Evolutionary conservation across 306 rosid species (phyloP).

Genomic region (Fragaria iinumae): DNA sequence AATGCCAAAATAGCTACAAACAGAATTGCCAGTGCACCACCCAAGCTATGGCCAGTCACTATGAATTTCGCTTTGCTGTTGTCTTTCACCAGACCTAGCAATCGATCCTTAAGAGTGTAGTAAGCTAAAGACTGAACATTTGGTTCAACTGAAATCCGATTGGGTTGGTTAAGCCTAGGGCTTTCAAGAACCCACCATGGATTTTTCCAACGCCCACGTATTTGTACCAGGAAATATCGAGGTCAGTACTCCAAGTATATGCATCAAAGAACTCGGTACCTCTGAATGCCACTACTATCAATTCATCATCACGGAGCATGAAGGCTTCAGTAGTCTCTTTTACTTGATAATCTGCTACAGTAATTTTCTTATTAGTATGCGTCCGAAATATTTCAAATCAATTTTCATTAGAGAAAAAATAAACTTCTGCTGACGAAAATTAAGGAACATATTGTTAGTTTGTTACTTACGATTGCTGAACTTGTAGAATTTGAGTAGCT

Average conservation of each 20-base stretch:
- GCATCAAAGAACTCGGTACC: slow-evolving; percentile 58
- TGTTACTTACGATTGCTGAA: slow-evolving; percentile 53
- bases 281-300: slow-evolving; percentile 51
- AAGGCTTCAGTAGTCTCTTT: slow-evolving; percentile 45
- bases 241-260: slow-evolving; percentile 55
- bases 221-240: slow-evolving; percentile 62
- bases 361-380: no score
- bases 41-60: slow-evolving; percentile 63
- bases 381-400: not conserved
- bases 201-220: slow-evolving; percentile 37
- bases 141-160: no score
- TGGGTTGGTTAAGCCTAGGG: no score
- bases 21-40: slow-evolving; percentile 63
- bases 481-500: slow-evolving; percentile 38
- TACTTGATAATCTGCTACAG: slow-evolving; percentile 41
- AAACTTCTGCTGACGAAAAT: not conserved
- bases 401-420: not conserved
- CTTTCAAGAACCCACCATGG: slow-evolving; percentile 45
- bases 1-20: slow-evolving; percentile 39
- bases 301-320: slow-evolving; percentile 23
- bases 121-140: slow-evolving; percentile 55
- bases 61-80: slow-evolving; percentile 39
- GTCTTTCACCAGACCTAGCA: slow-evolving; percentile 28
- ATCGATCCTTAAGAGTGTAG: slow-evolving; percentile 39
- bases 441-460: not conserved